Conservation (phyloP, 2,329 filamentous ascomycete species). For the Fusarium goolgardi region DNA sequence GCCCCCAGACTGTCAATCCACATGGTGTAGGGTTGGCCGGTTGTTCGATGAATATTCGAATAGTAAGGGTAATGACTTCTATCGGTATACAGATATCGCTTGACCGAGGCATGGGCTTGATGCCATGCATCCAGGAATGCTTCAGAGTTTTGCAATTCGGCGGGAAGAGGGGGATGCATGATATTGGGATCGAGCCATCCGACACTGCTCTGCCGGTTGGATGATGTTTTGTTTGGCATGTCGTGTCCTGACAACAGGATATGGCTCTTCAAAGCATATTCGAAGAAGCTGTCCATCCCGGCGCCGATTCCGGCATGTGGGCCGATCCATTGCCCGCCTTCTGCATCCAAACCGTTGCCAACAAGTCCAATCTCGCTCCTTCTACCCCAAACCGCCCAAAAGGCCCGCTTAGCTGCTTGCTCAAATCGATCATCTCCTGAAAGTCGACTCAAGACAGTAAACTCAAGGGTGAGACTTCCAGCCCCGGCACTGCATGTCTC, state of each 20-base stretch:
- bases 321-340: conserved; percentile 89
- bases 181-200: conserved; percentile 72
- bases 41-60: conserved; percentile 87
- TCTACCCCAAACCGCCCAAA: conserved; percentile 96
- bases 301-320: conserved; percentile 94
- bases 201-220: conserved; percentile 56
- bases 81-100: conserved; percentile 88
- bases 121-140: conserved; percentile 87
- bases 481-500: conserved; percentile 97
- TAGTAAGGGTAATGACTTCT: conserved; percentile 87
- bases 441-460: conserved; percentile 87
- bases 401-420: conserved; percentile 87
- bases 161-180: conserved; percentile 68
- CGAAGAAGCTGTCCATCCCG: conserved; percentile 97
- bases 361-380: conserved; percentile 88
- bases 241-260: conserved; percentile 85
- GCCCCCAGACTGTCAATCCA: conserved; percentile 98
- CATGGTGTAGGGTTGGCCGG: conserved; percentile 86
- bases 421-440: conserved; percentile 92
- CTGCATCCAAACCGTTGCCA: conserved; percentile 91
- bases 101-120: conserved; percentile 86
- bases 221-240: conserved; percentile 61
- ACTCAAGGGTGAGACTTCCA: conserved; percentile 94
- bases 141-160: conserved; percentile 77
- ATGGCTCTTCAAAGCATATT: conserved; percentile 95